These are phyloP conservation scores for Cardamine occulta DNA, from an alignment of 345 rosid species.

Conservation along the genomic window DNA sequence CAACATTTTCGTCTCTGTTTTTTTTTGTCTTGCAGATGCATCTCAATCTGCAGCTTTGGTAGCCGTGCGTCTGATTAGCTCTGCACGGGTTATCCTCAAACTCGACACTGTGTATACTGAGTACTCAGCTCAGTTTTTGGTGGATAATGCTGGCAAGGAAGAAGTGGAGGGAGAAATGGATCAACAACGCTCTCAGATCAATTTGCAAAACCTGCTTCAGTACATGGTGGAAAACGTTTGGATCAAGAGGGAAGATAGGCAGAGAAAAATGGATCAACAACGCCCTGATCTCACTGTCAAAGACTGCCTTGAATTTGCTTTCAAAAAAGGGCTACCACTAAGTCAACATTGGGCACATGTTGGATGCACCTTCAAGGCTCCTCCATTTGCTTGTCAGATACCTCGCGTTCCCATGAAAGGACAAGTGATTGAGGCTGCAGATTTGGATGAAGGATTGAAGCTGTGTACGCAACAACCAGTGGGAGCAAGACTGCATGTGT, in stretches of 20 bases:
- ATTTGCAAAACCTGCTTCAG: too few relatives aligned
- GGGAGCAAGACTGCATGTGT: slow-evolving; percentile 36
- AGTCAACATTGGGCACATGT: not conserved
- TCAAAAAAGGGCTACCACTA: slow-evolving; percentile 24
- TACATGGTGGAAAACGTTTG: too few relatives aligned
- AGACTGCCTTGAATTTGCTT: not conserved
- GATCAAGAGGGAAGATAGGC: not conserved
- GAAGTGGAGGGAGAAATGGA: not conserved
- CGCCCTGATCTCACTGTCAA: slow-evolving; percentile 16
- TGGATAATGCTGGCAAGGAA: slow-evolving; percentile 11
- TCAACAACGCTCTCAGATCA: not conserved
- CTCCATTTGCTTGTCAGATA: slow-evolving; percentile 5
- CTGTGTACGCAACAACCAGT: not conserved
- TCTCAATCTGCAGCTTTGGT: slow-evolving; percentile 18
- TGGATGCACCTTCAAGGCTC: slow-evolving; percentile 23
- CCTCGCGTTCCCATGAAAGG: slow-evolving; percentile 34
- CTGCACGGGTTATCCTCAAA: slow-evolving; percentile 11
- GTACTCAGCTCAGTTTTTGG: slow-evolving; percentile 35
- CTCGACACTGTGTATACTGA: slow-evolving; percentile 13
- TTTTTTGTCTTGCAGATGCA: slow-evolving; percentile 12
- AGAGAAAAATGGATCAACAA: not conserved
- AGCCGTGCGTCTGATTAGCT: slow-evolving; percentile 12
- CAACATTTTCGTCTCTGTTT: not conserved
- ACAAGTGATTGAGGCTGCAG: slow-evolving; percentile 9
- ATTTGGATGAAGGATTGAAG: not conserved